Evolutionary conservation across 495 filamentous ascomycete genomes (phyloP).

Genomic region (Penicillium samsonianum): DNA sequence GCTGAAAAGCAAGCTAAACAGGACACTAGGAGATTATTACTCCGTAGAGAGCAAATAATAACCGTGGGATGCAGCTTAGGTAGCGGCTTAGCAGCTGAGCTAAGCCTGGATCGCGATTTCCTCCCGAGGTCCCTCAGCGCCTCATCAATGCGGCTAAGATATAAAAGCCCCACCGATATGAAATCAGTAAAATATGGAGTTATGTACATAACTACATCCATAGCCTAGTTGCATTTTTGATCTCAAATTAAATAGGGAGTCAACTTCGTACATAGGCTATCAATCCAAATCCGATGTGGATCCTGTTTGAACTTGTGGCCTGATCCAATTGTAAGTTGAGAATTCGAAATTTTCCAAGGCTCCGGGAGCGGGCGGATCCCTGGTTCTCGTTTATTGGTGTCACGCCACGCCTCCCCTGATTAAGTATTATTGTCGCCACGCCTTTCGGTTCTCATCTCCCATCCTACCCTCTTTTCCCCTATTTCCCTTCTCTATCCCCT

Average conservation of each 20-base stretch:
- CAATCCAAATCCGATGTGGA: background rate
- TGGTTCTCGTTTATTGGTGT: constrained; percentile 2
- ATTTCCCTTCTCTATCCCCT: background rate
- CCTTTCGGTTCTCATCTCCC: background rate
- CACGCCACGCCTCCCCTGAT: constrained; percentile 15
- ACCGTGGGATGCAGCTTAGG: too few species aligned
- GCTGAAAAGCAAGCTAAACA: background rate
- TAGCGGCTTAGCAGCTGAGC: background rate
- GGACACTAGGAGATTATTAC: background rate
- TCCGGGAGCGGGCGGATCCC: constrained; percentile 15
- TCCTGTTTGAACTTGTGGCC: background rate
- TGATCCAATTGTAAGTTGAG: constrained; percentile 4
- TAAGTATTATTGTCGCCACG: constrained; percentile 4
- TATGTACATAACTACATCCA: background rate
- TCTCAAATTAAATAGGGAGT: background rate
- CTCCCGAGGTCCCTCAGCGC: background rate
- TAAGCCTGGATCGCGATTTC: background rate
- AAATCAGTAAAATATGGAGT: background rate
- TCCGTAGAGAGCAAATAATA: background rate
- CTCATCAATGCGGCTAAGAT: background rate
- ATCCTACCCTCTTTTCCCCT: background rate
- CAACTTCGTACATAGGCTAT: background rate
- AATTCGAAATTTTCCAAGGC: constrained; percentile 6
- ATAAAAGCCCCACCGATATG: background rate
- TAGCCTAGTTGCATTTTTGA: background rate